Percentiles rank a stretch among this genome's conserved stretches.
These are phyloP conservation scores for Acacia crassicarpa DNA, from an alignment of 306 rosid species.

Conservation along the genomic window DNA sequence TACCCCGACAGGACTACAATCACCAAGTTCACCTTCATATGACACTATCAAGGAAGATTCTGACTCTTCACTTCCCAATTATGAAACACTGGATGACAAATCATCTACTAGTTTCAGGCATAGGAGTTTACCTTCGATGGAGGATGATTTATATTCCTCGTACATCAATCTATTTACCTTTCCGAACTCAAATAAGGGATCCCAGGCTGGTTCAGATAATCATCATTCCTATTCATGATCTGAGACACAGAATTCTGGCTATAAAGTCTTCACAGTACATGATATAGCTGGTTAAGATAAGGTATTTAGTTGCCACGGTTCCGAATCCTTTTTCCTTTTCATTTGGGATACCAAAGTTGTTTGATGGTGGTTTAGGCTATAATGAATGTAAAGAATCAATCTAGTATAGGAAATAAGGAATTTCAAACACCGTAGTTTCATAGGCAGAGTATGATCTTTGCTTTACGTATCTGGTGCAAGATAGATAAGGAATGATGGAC, in stretches of 20 bases:
- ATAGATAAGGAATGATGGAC: constrained; percentile 19
- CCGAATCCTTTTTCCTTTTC: constrained; percentile 8
- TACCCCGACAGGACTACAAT: constrained; percentile 38
- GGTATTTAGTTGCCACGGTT: constrained; percentile 20
- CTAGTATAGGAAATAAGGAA: constrained; percentile 25
- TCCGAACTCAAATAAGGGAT: constrained; percentile 44
- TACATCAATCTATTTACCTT: constrained; percentile 80
- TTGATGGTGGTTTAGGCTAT: constrained; percentile 4
- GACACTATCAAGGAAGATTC: constrained; percentile 47
- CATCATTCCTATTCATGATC: constrained; percentile 43
- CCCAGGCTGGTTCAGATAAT: constrained; percentile 46
- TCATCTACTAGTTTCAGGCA: constrained; percentile 49
- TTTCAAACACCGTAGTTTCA: background rate
- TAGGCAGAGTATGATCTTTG: background rate
- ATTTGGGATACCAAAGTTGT: background rate
- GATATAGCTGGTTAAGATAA: background rate
- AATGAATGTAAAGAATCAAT: constrained; percentile 13
- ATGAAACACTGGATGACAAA: constrained; percentile 35
- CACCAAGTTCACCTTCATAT: constrained; percentile 38
- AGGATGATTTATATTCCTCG: constrained; percentile 69
- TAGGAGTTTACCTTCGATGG: constrained; percentile 76
- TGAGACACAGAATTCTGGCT: constrained; percentile 25
- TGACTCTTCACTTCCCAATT: constrained; percentile 40
- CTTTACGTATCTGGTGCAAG: background rate
- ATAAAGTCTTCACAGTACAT: background rate